Base-by-base conservation (phyloP, 805 yeast genomes). In the Saccharomycopsis olivae region DNA sequence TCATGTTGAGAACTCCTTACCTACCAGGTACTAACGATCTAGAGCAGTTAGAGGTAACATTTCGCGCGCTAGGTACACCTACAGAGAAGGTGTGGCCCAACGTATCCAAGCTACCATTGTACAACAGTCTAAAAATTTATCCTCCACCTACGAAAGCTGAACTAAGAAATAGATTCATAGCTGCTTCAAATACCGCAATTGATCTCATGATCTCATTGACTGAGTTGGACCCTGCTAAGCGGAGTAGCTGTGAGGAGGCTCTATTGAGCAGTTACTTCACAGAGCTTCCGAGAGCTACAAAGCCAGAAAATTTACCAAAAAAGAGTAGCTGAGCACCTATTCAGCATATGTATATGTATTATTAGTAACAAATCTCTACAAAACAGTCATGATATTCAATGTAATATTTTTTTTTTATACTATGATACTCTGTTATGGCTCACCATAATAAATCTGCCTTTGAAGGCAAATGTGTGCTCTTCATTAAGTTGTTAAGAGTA, bases 21-120 rank as follows among this genome's bases (percentile, higher is more conserved):
- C 60, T 94, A 33, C 95, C 99, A 0, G 98, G 97, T 1, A 76
- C 75, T 50, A 86, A 83, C 49, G 98, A 92, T 56, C 58, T 75
- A 2, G 95, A 88, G 54, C 99, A 92, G 56, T 60, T 88, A 29
- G 94, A 82, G 36, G 82, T 87, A n/a, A 92, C 97, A 0, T 89
- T 92, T 57, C 75, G 84, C 53, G 98, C 97, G 0, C 61, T 89
- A 43, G 99, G 99, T 0, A 88, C 98, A 0, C 98, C 99, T 3
- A 83, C 94, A 0, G 96, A 88, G 49, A 75, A 70, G 24, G 75
- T 66, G 2, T 92, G 98, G 98, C 94, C 95, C 0, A 83, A 86
- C 35, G 94, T 89, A 2, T 72, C 88, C 1, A 66, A 72, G 44
- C 67, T 92, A 37, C 92, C 95, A 0, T 66, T 74, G 20, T 92